Evolutionary conservation across 2,329 filamentous ascomycete species (phyloP).

Genomic region (Claviceps africana): DNA sequence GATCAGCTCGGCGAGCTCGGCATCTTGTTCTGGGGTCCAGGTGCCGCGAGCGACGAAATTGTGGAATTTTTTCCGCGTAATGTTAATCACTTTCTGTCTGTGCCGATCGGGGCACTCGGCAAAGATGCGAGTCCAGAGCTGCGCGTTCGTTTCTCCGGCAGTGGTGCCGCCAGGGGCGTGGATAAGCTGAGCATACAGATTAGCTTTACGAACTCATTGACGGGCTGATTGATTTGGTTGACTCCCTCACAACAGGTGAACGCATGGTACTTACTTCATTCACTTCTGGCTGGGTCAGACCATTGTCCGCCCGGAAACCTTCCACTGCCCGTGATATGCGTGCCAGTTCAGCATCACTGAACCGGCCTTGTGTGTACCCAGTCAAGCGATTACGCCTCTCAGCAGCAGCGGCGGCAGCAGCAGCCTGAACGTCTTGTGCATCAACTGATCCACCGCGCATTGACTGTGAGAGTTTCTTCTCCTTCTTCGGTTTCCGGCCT

Average conservation of each 20-base stretch:
- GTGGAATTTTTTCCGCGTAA: conserved; percentile 50
- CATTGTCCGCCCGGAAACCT: conserved; percentile 27
- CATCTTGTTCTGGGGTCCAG: conserved; percentile 25
- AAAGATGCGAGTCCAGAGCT: conserved; percentile 37
- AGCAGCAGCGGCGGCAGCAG: conserved; percentile 6
- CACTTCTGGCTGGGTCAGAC: conserved; percentile 29
- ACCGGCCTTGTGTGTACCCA: conserved; percentile 25
- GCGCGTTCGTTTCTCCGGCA: conserved; percentile 20
- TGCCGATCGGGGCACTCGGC: conserved; percentile 34
- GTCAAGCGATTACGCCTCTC: conserved; percentile 13
- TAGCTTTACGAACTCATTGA: background rate
- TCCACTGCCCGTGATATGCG: conserved; percentile 29
- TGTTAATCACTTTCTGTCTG: conserved; percentile 39
- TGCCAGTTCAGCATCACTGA: conserved; percentile 28
- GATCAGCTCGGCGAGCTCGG: conserved; percentile 22
- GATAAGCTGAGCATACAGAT: conserved; percentile 17
- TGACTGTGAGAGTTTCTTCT: conserved; percentile 10
- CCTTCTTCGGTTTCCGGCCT: conserved; percentile 7
- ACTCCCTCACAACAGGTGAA: background rate
- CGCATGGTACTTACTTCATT: conserved; percentile 27
- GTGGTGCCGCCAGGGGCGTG: conserved; percentile 22
- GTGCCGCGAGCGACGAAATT: conserved; percentile 44
- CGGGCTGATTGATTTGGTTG: background rate
- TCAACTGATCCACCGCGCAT: conserved; percentile 12
- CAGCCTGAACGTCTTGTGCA: conserved; percentile 8